A percentile compares a stretch with the other conserved stretches of the same genome.
phyloP scores from a whole-genome alignment of 2,329 filamentous ascomycete genomes.

The Ceratocystis papillata region DNA sequence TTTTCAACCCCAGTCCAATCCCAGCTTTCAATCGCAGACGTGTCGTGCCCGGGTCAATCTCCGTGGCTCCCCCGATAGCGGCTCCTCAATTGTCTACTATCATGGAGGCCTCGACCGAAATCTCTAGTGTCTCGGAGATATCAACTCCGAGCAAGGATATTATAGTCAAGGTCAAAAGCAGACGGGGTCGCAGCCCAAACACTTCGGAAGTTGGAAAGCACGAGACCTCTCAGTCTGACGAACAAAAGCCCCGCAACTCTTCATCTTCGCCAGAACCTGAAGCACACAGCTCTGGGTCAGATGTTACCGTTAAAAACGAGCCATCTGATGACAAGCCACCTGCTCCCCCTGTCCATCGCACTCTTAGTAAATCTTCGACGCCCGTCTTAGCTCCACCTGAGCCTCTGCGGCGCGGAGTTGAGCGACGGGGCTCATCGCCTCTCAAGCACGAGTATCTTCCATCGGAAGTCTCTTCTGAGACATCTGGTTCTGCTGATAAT shows the following conservation, averaged over 20 bases:
- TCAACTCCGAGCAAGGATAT: slow-evolving; percentile 11
- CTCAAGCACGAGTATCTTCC: slow-evolving; percentile 95
- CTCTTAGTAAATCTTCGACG: slow-evolving; percentile 19
- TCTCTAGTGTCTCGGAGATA: slow-evolving; percentile 18
- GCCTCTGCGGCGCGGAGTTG: slow-evolving; percentile 33
- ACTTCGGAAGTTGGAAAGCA: slow-evolving; percentile 3
- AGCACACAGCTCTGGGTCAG: slow-evolving; percentile 26
- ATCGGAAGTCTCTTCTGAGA: slow-evolving; percentile 55
- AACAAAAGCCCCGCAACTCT: neutral
- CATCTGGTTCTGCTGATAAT: slow-evolving; percentile 45
- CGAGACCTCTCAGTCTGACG: neutral
- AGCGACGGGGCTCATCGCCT: slow-evolving; percentile 76
- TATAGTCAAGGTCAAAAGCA: slow-evolving; percentile 22
- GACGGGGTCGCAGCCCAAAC: slow-evolving; percentile 19
- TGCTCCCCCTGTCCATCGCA: slow-evolving; percentile 22
- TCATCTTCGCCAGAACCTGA: slow-evolving; percentile 26
- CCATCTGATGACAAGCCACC: slow-evolving; percentile 21
- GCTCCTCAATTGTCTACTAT: slow-evolving; percentile 21
- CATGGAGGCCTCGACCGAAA: slow-evolving; percentile 19
- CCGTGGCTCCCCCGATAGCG: slow-evolving; percentile 6
- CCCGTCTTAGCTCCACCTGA: slow-evolving; percentile 20
- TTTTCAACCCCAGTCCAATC: slow-evolving; percentile 49
- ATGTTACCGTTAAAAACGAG: slow-evolving; percentile 16
- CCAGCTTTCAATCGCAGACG: slow-evolving; percentile 35
- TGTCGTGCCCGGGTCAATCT: slow-evolving; percentile 29